These are phyloP conservation scores for Corinectria fuckeliana DNA, from an alignment of 2,329 filamentous ascomycete genomes.

Conservation along the genomic window DNA sequence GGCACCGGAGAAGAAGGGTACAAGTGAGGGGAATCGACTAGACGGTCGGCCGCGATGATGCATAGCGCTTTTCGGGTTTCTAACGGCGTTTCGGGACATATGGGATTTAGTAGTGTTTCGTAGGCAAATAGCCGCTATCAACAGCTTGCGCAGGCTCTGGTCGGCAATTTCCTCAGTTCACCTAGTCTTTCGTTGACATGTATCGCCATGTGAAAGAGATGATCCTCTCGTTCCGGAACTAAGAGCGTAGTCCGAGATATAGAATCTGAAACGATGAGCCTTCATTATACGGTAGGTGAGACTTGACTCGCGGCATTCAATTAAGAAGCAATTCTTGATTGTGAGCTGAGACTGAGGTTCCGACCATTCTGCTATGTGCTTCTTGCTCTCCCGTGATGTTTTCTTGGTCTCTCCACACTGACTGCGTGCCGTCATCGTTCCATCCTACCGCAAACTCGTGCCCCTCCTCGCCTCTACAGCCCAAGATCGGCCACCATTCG, in stretches of 20 bases:
- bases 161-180: neutral
- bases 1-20: constrained; percentile 54
- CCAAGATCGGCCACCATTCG: neutral
- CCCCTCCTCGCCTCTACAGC: no score
- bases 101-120: constrained; percentile 10
- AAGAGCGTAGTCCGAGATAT: neutral
- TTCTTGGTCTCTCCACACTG: neutral
- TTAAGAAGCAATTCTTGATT: no score
- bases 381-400: neutral
- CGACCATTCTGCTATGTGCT: no score
- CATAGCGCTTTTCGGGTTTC: constrained; percentile 7
- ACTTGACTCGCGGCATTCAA: neutral
- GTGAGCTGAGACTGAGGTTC: neutral
- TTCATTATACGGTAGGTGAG: no score
- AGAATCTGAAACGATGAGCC: no score
- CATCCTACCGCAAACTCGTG: no score
- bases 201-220: no score
- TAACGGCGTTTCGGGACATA: constrained; percentile 36
- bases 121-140: neutral
- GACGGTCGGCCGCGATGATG: constrained; percentile 49
- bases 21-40: constrained; percentile 51
- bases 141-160: neutral
- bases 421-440: no score
- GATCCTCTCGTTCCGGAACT: no score
- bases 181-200: neutral